Evolutionary conservation across 148 eudicot species (phyloP).

Genomic region (Rhododendron henanense): DNA sequence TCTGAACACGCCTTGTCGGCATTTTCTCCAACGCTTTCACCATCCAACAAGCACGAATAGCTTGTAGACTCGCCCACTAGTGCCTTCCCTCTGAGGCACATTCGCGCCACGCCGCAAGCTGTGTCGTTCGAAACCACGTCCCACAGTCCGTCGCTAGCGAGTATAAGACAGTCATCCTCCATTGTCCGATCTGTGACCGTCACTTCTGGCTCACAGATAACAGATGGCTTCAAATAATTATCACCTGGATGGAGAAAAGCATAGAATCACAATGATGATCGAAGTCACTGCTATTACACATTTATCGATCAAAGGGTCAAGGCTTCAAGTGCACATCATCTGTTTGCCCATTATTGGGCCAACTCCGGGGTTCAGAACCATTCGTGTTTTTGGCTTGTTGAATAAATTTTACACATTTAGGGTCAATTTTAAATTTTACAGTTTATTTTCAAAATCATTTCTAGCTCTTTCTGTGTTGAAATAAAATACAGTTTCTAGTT

Average conservation of each 20-base stretch:
- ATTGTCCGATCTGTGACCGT: slow-evolving; percentile 49
- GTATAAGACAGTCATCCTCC: slow-evolving; percentile 69
- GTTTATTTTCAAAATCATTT: too few relatives aligned
- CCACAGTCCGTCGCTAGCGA: slow-evolving; percentile 90
- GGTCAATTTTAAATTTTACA: too few relatives aligned
- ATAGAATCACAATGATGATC: not conserved
- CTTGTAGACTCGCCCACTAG: slow-evolving; percentile 1
- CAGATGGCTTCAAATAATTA: slow-evolving; percentile 79
- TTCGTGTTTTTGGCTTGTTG: too few relatives aligned
- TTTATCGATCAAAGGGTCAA: not conserved
- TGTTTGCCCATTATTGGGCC: too few relatives aligned
- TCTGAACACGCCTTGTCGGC: slow-evolving; percentile 40
- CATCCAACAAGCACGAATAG: not conserved
- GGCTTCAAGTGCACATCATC: not conserved
- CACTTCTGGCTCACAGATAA: slow-evolving; percentile 69
- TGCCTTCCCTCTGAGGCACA: slow-evolving; percentile 51
- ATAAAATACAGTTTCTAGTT: too few relatives aligned
- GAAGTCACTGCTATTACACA: not conserved
- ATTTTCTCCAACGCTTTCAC: slow-evolving; percentile 11
- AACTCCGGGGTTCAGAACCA: too few relatives aligned
- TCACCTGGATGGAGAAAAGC: slow-evolving; percentile 44
- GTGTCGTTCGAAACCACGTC: slow-evolving; percentile 78
- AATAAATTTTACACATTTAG: too few relatives aligned
- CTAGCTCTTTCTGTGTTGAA: too few relatives aligned
- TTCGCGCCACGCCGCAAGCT: slow-evolving; percentile 63